phyloP scores from a whole-genome alignment of 2,329 filamentous ascomycete genomes.

The Coniochaeta sp. region DNA sequence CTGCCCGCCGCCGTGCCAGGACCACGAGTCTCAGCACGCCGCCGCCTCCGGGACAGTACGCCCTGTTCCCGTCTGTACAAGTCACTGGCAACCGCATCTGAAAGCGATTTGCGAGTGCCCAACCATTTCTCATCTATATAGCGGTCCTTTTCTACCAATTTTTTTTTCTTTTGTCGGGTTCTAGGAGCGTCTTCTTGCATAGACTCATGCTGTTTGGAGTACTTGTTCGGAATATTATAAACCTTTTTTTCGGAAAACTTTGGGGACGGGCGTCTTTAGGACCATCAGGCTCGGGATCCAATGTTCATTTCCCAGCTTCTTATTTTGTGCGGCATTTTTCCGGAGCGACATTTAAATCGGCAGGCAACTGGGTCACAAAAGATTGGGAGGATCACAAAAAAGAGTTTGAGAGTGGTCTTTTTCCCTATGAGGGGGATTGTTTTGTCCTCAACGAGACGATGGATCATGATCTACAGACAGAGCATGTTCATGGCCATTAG shows the following conservation, averaged over 20 bases:
- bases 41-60: conserved; percentile 38
- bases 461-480: background rate
- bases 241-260: too few relatives aligned
- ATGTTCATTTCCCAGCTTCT: background rate
- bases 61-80: conserved; percentile 30
- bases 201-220: background rate
- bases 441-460: background rate
- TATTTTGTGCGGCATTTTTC: conserved; percentile 1
- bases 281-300: background rate
- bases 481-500: background rate
- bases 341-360: background rate
- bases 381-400: background rate
- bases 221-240: background rate
- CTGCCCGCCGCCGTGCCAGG: conserved; percentile 29
- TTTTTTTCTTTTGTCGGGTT: background rate
- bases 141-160: background rate
- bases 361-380: conserved; percentile 2
- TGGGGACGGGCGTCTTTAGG: background rate
- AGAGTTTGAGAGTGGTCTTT: background rate
- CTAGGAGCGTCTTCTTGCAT: background rate
- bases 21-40: conserved; percentile 38
- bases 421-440: background rate
- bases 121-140: too few relatives aligned
- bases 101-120: background rate
- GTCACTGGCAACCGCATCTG: conserved; percentile 15